Evolutionary conservation across 1,284 basidiomycete genomes (phyloP), one percentile per base, ranked within the genome.

Genomic region (Trametes pubescens): DNA sequence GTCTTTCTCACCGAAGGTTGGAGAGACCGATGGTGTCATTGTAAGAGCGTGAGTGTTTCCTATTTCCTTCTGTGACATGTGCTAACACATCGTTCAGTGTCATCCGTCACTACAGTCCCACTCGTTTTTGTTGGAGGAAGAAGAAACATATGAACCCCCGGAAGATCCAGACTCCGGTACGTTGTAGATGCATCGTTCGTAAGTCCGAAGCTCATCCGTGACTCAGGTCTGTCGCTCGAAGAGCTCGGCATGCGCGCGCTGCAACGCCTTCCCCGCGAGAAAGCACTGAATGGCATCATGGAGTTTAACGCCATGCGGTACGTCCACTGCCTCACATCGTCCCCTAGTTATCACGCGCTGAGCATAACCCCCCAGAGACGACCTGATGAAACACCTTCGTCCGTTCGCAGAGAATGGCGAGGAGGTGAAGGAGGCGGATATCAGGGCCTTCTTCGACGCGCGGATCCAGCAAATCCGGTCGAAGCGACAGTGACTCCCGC

Each of bases 251-350:
- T 92, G 81, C 88, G 91, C 51, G 92, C 92, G 2, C 77, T 94
- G 14, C 79, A 83, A 55, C 80, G 83, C 51, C 74, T 93, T 32
- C 92, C 92, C 51, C 87, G 90, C 59, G 92, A 92, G 57, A 84
- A 81, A 53, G 90, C 91, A 2, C 84, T 94, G 61, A 89, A 94
- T 70, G 90, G 92, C 1, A 92, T 94, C 38, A 84, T 86, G 60
- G 92, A 90, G 2, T 93, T 91, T 77, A 92, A 93, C 70, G 80
- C 83, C 59, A 89, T 94, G 90, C 81, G 89, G 91, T 92, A 65
- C 60, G 84, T 75, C 13, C 14, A 44, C 34, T 34, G 32, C 16
- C 21, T 34, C 11, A 14, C 13, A 21, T 4, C 44, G 21, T 18
- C 37, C 13, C 37, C 22, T 22, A 16, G 18, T 11, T n/a, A 5